Conservation (phyloP, 768 basidiomycete species). For the Phanerochaete carnosa region DNA sequence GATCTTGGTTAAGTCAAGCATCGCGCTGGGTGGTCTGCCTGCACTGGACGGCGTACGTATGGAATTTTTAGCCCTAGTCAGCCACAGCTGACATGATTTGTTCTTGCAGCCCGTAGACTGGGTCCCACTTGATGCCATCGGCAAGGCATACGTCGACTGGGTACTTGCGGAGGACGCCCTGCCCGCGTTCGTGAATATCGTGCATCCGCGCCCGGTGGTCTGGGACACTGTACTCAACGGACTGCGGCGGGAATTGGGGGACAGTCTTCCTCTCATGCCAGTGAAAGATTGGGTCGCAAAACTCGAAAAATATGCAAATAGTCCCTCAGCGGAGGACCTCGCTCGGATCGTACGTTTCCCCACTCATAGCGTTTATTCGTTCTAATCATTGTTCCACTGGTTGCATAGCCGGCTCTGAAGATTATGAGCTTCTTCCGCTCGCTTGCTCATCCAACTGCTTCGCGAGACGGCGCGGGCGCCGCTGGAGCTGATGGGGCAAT, state of each 20-base stretch:
- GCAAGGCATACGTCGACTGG: background rate
- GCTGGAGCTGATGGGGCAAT: background rate
- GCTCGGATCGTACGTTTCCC: background rate
- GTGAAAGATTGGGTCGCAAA: conserved; percentile 2
- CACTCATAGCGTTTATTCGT: too few relatives aligned
- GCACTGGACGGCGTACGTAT: background rate
- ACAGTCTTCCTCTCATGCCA: background rate
- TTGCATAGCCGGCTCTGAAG: conserved; percentile 7
- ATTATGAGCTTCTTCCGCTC: conserved; percentile 6
- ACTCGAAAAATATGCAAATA: background rate
- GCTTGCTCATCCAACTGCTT: background rate
- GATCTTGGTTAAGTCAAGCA: conserved; percentile 6
- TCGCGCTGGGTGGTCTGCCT: background rate
- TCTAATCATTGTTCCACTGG: too few relatives aligned
- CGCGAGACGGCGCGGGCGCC: background rate
- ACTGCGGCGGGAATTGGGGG: background rate
- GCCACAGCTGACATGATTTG: background rate
- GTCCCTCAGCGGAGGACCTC: background rate
- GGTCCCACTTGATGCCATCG: conserved; percentile 8
- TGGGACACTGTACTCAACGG: background rate
- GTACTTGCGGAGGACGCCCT: background rate
- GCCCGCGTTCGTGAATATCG: conserved; percentile 2
- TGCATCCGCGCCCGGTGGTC: conserved; percentile 2
- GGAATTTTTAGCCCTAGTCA: background rate
- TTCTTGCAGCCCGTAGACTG: conserved; percentile 2